These are phyloP conservation scores for Thelonectria olida DNA, from an alignment of 2,329 filamentous ascomycete species.

Conservation along the genomic window DNA sequence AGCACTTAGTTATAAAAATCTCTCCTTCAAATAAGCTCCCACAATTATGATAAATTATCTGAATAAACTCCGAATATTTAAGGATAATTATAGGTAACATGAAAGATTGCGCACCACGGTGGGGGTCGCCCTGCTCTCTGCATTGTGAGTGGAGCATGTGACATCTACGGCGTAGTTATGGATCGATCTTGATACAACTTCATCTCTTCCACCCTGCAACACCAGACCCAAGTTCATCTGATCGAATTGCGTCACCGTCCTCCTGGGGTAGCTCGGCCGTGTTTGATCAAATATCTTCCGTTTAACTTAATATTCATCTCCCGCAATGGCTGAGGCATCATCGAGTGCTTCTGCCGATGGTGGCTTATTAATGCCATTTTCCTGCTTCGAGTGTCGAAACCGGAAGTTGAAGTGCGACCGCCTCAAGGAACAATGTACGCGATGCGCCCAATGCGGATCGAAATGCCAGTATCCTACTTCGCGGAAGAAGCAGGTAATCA, in stretches of 20 bases:
- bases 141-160: conserved; percentile 2
- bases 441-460: conserved; percentile 32
- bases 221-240: neutral
- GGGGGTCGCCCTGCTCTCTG: neutral
- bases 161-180: neutral
- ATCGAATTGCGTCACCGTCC: neutral
- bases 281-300: neutral
- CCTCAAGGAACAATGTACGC: conserved; percentile 34
- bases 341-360: neutral
- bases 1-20: too few species aligned
- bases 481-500: conserved; percentile 35
- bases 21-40: too few species aligned
- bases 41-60: too few species aligned
- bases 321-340: conserved; percentile 29
- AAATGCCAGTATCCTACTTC: conserved; percentile 41
- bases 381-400: conserved; percentile 39
- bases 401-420: conserved; percentile 45
- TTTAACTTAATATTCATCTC: too few species aligned
- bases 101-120: neutral
- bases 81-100: neutral
- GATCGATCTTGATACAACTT: neutral
- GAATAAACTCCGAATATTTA: neutral
- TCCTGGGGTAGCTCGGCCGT: neutral
- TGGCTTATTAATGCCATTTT: conserved; percentile 31
- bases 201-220: neutral